Evolutionary conservation across 73 alveolate species (phyloP).

Genomic region (Paramecium sexaurelia): DNA sequence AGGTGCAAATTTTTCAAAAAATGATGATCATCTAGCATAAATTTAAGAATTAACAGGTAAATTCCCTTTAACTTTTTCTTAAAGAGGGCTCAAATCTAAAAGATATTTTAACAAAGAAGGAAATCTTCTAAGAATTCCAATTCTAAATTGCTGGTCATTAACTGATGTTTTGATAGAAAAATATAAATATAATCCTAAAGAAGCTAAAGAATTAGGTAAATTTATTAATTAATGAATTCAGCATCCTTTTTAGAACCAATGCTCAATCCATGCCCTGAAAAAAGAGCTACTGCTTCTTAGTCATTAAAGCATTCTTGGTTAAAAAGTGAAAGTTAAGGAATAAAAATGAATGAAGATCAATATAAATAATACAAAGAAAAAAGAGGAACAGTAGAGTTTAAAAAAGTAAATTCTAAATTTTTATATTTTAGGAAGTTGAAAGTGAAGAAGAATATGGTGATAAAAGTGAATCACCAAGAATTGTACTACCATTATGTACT

Average conservation of each 20-base stretch:
- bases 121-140: constrained; percentile 80
- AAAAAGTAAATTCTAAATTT: background rate
- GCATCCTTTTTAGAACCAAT: constrained; percentile 48
- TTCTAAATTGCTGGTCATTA: constrained; percentile 82
- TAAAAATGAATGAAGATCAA: constrained; percentile 32
- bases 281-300: constrained; percentile 64
- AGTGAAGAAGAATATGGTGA: constrained; percentile 49
- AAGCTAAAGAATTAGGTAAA: constrained; percentile 61
- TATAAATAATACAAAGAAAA: background rate
- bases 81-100: constrained; percentile 83
- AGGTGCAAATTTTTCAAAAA: constrained; percentile 89
- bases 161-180: constrained; percentile 75
- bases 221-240: background rate
- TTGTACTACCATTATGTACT: background rate
- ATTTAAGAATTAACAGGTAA: constrained; percentile 93
- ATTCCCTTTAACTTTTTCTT: constrained; percentile 91
- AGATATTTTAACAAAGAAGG: constrained; percentile 89
- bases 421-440: background rate
- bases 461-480: constrained; percentile 30
- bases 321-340: background rate
- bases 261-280: constrained; percentile 64
- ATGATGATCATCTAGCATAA: constrained; percentile 96
- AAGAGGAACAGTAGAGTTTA: background rate
- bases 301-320: constrained; percentile 51
- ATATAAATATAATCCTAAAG: constrained; percentile 48